Conservation (phyloP, 2,329 filamentous ascomycete species). For the Cryphonectria carpinicola region DNA sequence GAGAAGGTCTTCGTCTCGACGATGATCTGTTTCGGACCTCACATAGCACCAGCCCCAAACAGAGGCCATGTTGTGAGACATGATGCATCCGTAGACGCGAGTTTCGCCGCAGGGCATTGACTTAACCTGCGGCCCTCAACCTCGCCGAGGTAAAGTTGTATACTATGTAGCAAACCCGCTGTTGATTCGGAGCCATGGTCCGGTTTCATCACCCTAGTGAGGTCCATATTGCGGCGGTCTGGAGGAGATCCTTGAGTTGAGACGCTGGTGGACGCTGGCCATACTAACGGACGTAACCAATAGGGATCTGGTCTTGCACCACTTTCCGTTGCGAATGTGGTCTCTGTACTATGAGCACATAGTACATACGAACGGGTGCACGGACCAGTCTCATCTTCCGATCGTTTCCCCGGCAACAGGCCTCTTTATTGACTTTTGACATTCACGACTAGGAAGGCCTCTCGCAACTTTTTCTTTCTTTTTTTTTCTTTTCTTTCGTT, state of each 20-base stretch:
- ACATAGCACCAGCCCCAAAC: neutral
- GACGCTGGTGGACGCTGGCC: neutral
- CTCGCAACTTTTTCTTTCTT: neutral
- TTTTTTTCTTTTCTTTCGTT: neutral
- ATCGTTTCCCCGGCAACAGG: conserved; percentile 24
- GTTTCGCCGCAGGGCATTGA: neutral
- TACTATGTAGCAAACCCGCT: neutral
- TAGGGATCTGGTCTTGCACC: neutral
- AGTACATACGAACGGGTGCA: neutral
- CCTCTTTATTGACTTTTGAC: conserved; percentile 15
- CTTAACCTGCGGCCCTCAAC: neutral
- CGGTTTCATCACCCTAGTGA: neutral
- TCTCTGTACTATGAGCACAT: neutral
- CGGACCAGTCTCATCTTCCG: neutral
- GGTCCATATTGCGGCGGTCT: neutral
- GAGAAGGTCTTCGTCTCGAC: neutral
- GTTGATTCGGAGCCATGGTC: neutral
- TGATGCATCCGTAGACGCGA: neutral
- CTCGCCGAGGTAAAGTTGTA: neutral
- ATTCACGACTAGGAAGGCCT: neutral
- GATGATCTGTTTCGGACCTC: conserved; percentile 2
- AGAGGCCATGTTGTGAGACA: neutral
- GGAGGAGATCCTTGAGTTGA: neutral
- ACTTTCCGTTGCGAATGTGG: neutral
- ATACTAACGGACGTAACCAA: neutral